phyloP scores from a whole-genome alignment of 2,329 filamentous ascomycete genomes.

The Diaporthe sp. region DNA sequence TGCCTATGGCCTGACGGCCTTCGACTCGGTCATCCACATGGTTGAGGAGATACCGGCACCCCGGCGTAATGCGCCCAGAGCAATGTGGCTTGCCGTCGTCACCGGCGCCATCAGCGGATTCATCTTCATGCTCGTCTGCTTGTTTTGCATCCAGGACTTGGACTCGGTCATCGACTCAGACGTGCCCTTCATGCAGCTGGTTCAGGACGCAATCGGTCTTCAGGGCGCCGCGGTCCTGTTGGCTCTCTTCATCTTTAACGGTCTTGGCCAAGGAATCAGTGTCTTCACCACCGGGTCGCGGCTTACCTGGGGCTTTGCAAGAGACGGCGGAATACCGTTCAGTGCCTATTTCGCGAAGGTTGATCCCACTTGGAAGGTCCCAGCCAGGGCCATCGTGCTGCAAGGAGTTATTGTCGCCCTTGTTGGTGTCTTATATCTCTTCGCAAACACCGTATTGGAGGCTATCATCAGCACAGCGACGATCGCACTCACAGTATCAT shows the following conservation, averaged over 20 bases:
- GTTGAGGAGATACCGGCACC: conserved; percentile 69
- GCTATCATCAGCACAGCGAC: conserved; percentile 70
- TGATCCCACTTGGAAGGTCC: conserved; percentile 65
- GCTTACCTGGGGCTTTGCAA: conserved; percentile 68
- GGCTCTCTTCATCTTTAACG: conserved; percentile 68
- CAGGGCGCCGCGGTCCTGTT: conserved; percentile 61
- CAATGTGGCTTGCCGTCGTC: conserved; percentile 66
- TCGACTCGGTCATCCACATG: conserved; percentile 72
- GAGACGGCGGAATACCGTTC: conserved; percentile 63
- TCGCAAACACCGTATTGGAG: conserved; percentile 65
- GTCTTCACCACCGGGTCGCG: conserved; percentile 66
- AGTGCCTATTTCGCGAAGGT: conserved; percentile 60
- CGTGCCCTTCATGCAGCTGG: conserved; percentile 64
- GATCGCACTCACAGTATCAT: conserved; percentile 68
- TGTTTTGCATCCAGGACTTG: conserved; percentile 65
- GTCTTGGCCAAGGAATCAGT: conserved; percentile 66
- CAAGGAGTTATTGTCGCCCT: conserved; percentile 56
- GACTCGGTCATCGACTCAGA: conserved; percentile 57
- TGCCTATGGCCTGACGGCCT: conserved; percentile 69
- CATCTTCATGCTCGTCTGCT: conserved; percentile 66
- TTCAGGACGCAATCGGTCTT: conserved; percentile 56
- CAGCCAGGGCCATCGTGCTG: conserved; percentile 65
- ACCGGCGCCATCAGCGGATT: conserved; percentile 64
- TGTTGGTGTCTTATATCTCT: conserved; percentile 69
- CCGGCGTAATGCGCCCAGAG: conserved; percentile 62